Evolutionary conservation across 805 yeast genomes (phyloP), one percentile per base, ranked within the genome.

Genomic region (Saturnispora sekii): DNA sequence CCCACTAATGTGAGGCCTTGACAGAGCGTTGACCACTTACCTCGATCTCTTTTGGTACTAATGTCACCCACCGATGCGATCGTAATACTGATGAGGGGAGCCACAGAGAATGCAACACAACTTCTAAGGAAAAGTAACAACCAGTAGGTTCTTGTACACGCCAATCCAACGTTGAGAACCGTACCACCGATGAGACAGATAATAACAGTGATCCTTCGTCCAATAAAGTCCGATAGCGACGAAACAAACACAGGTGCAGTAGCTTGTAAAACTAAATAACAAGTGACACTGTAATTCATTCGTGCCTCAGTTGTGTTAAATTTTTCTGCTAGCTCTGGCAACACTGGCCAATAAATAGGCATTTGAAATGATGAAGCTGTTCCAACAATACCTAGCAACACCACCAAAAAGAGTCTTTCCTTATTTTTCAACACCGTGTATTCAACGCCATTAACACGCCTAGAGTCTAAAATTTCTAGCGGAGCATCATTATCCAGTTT

Each of bases 291-390:
- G 12, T 83, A 54, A 56, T 86, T 84, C 43, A 79, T 76, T 44
- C 68, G 63, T 43, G 77, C 81, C 39, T 76, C 75, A 3, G 77
- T 54, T 5, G 81, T 73, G 37, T 69, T 40, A 53, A 87, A 84
- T 26, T 76, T 61, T 0, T 60, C 51, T 40, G 78, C 75, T 9
- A 88, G 64, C 5, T 70, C 66, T 0, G 79, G 75, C 14, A 87
- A 62, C 0, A 87, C 87, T 0, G 95, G 95, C 62, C 84, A 81
- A 57, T 84, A 87, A 11, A 86, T 84, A 0, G 94, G 84, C 51
- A 81, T 74, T 0, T 89, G 77, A 3, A 84, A 66, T 0, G 93
- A 68, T 2, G 94, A 84, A 67, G 82, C 79, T 35, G 77, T 62
- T 0, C 85, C 84, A 2, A 74, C 63, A 3, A 65, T 50, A 2